These are phyloP conservation scores for Trifolium subterraneum DNA, from an alignment of 306 rosid species.

Conservation along the genomic window DNA sequence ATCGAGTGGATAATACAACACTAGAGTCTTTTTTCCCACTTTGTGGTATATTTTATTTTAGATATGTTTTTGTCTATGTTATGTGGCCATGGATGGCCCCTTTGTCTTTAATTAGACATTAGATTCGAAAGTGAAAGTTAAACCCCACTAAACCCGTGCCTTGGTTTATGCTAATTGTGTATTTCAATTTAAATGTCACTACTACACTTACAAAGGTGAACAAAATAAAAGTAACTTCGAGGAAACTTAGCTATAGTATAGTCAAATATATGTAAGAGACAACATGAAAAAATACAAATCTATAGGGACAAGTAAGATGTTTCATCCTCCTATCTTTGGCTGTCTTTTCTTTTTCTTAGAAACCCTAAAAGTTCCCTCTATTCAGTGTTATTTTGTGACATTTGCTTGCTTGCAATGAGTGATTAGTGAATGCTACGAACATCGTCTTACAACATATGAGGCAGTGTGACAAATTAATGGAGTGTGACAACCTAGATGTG, in stretches of 20 bases:
- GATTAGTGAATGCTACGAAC: too few species aligned
- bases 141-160: slow-evolving; percentile 57
- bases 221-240: slow-evolving; percentile 31
- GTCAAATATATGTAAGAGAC: not conserved
- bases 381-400: too few species aligned
- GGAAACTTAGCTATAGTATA: slow-evolving; percentile 20
- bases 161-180: slow-evolving; percentile 41
- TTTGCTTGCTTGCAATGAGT: too few species aligned
- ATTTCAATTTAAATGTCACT: slow-evolving; percentile 5
- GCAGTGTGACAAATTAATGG: too few species aligned
- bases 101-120: slow-evolving; percentile 46
- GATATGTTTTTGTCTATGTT: slow-evolving; percentile 47
- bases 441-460: too few species aligned
- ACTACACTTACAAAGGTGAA: not conserved
- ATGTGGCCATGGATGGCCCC: slow-evolving; percentile 53
- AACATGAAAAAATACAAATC: not conserved
- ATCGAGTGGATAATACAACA: slow-evolving; percentile 34
- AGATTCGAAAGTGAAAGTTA: slow-evolving; percentile 69
- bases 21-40: slow-evolving; percentile 28
- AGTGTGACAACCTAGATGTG: too few species aligned
- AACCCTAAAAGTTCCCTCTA: not conserved
- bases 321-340: not conserved
- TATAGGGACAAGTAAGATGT: not conserved
- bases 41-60: slow-evolving; percentile 41
- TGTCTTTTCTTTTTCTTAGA: not conserved